Evolutionary conservation across 257 asterid species (phyloP), one percentile per base, ranked within the genome.

Genomic region (Anisodus tanguticus): DNA sequence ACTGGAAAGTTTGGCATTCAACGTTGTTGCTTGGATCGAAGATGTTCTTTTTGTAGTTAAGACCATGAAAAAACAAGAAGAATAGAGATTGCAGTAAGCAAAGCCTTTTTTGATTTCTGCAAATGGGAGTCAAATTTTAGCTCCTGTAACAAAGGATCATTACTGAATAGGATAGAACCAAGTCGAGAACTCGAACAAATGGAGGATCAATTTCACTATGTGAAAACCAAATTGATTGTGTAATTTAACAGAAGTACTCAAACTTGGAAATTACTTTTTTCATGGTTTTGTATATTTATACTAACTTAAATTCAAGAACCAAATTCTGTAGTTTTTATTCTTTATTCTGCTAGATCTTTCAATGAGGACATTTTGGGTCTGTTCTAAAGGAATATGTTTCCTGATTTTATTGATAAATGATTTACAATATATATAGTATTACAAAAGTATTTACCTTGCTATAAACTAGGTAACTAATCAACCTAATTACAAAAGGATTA

Each of bases 21-120:
- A 92, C 92, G 90, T 94, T 68, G 95, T 91, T 82, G 94, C 98
- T 57, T 90, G 97, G 97, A 90, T 93, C 53, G 99, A 94, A 4
- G 99, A 96, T 82, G 94, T 94, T 16, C 84, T 92, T 31, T 95
- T 90, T 83, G 97, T 91, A 82, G 97, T 92, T 88, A 91, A 92
- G 84, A 88, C 92, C 49, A 85, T 84, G 91, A 91, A 86, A 87
- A 90, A 81, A 85, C 92, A 86, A 82, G 94, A 91, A 67, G 85
- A 86, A 81, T 84, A 82, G 85, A 79, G 55, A 37, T 63, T 13
- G 49, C 82, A 77, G 64, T 77, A 53, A 31, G 16, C 66, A 77
- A 53, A 77, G 15, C 26, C 26, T 15, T 77, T 12, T 68, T 67
- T 51, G 35, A 39, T 17, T 37, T 74, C 59, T 10, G 60, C 17